These are phyloP conservation scores for Xylaria venustula DNA, from an alignment of 495 filamentous ascomycete species.

Conservation along the genomic window DNA sequence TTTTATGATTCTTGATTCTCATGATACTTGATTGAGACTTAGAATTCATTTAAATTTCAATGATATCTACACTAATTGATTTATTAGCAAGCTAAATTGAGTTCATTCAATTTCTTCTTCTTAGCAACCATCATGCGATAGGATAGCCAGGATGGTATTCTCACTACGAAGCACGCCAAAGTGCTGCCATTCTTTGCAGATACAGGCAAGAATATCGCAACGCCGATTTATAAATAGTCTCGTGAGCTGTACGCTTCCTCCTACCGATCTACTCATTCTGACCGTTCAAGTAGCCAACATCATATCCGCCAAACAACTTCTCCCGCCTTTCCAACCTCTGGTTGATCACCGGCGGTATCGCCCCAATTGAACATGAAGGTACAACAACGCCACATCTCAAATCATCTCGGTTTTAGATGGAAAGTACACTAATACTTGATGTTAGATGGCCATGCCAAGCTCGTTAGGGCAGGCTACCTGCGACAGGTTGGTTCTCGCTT, in stretches of 20 bases:
- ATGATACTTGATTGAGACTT: too few species aligned
- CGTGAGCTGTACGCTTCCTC: conserved; percentile 12
- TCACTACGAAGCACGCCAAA: conserved; percentile 16
- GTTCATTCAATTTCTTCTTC: too few species aligned
- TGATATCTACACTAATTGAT: too few species aligned
- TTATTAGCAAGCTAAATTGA: too few species aligned
- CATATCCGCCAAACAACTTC: conserved; percentile 10
- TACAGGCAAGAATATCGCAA: neutral
- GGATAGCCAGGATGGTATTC: conserved; percentile 19
- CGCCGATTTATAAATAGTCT: neutral
- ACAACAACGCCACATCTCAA: too few species aligned
- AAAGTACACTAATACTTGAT: conserved; percentile 19
- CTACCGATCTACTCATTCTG: neutral
- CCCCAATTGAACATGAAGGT: conserved; percentile 51
- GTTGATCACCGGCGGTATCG: conserved; percentile 74
- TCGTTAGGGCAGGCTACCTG: conserved; percentile 77
- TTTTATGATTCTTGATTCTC: too few species aligned
- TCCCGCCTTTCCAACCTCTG: conserved; percentile 70
- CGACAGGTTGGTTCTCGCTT: conserved; percentile 57
- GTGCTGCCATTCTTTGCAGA: neutral
- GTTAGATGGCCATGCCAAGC: conserved; percentile 67
- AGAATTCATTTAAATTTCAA: too few species aligned
- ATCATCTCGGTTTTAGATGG: conserved; percentile 11
- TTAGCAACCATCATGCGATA: conserved; percentile 3
- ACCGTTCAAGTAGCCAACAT: neutral